Base-by-base conservation (phyloP, 257 asterid genomes). In the Catharanthus roseus region DNA sequence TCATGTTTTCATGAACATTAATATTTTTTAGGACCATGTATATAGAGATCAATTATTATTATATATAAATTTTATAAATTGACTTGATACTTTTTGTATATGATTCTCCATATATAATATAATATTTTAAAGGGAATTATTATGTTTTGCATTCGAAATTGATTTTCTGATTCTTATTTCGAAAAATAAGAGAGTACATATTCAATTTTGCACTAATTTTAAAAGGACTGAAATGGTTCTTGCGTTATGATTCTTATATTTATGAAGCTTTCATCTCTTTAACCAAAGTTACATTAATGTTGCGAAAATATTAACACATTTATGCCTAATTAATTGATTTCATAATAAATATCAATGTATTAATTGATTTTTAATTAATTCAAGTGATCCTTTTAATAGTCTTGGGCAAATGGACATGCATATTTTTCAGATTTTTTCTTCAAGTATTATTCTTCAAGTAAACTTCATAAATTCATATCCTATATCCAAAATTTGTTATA, bases 231-330 rank as follows among this genome's bases (percentile, higher is more conserved):
- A 42, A 7, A 4, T 49, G 23, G 23, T 57, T 13, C 39, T 57
- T 57, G 18, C 74, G 68, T 71, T 71, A 58, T 58, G 21, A 71
- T 16, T 41, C 45, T 53, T 57, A 56, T 57, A 55, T 70, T 70
- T 36, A 70, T 70, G 41, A 39, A 28, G 65, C 42, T 21, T 38
- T 38, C 31, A 10, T 54, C n/a, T 71, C 68, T 58, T 29, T 41
- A 42, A 71, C 26, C 9, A 71, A 42, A 10, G 23, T 58, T 36
- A 31, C 44, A 71, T 71, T 58, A 71, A 58, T 71, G 68, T 44
- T 44, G 15, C 54, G 15, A 28, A n/a, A 57, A 28, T 12, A n/a
- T 34, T 18, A 56, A 10, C 16, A 69, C 3, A 11, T 39, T 24
- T 21, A n/a, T 70, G 10, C 39, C 13, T 54, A 57, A 57, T 42